Percentiles rank a stretch among this genome's conserved stretches.
These are phyloP conservation scores for Physcomitrellopsis africana DNA, from an alignment of 225 moss, liverwort and hornwort species.

Conservation along the genomic window DNA sequence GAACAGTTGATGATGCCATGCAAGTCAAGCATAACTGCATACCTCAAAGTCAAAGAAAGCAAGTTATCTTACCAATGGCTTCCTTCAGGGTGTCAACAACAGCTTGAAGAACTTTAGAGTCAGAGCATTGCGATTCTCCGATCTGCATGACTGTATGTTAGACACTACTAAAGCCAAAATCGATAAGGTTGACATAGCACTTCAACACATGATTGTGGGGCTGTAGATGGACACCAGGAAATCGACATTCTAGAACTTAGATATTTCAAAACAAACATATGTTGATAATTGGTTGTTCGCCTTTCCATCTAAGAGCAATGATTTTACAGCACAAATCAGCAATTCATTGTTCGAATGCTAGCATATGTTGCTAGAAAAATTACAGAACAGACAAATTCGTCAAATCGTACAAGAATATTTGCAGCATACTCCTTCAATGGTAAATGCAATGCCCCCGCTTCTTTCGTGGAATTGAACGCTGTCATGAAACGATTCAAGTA, in stretches of 20 bases:
- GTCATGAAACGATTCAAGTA: slow-evolving; percentile 64
- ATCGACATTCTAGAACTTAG: slow-evolving; percentile 13
- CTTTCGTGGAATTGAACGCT: slow-evolving; percentile 58
- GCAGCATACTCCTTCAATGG: slow-evolving; percentile 66
- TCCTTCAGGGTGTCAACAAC: slow-evolving; percentile 88
- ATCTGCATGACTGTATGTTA: slow-evolving; percentile 59
- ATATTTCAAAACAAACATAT: slow-evolving; percentile 6
- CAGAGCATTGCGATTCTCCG: slow-evolving; percentile 88
- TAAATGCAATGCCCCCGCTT: slow-evolving; percentile 62
- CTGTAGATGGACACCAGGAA: slow-evolving; percentile 7
- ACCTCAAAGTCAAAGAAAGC: slow-evolving; percentile 13
- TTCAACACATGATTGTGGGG: slow-evolving; percentile 19
- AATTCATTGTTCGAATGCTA: not conserved
- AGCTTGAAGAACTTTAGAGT: slow-evolving; percentile 82
- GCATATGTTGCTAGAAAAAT: not conserved
- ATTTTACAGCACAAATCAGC: not conserved
- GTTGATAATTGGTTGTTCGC: slow-evolving; percentile 9
- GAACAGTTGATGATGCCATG: not conserved
- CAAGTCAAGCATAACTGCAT: slow-evolving; percentile 10
- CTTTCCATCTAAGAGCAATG: slow-evolving; percentile 6
- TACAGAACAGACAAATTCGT: not conserved
- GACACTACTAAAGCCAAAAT: slow-evolving; percentile 31
- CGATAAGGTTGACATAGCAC: slow-evolving; percentile 2
- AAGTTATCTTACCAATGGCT: slow-evolving; percentile 67
- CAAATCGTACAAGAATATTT: slow-evolving; percentile 51